Evolutionary conservation across 2,329 filamentous ascomycete genomes (phyloP).

Genomic region (Pseudogymnoascus sp.): DNA sequence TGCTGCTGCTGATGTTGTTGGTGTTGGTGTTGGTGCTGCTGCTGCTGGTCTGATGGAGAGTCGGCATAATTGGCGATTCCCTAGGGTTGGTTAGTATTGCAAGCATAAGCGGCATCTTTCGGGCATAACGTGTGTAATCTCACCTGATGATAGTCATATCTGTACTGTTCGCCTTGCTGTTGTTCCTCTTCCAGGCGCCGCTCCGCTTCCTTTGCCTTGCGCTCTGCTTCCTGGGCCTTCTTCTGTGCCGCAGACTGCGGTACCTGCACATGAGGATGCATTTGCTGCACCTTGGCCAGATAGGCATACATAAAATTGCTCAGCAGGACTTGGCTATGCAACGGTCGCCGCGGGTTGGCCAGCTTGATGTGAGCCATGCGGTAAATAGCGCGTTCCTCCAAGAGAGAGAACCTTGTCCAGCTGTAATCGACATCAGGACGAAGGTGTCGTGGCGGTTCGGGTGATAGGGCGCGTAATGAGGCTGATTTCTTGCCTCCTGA

Average conservation of each 20-base stretch:
- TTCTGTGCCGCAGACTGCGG: constrained; percentile 71
- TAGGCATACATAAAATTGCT: constrained; percentile 99
- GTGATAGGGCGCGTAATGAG: constrained; percentile 64
- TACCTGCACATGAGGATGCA: constrained; percentile 92
- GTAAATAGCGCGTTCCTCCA: constrained; percentile 95
- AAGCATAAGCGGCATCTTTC: neutral
- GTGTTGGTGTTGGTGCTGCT: neutral
- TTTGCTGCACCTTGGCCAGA: constrained; percentile 94
- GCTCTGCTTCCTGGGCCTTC: constrained; percentile 50
- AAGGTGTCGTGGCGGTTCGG: constrained; percentile 67
- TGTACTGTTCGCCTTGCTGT: constrained; percentile 27
- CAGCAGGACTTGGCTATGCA: constrained; percentile 89
- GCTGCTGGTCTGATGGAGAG: constrained; percentile 14
- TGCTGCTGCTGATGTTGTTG: constrained; percentile 10
- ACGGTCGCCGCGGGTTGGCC: constrained; percentile 84
- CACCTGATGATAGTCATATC: constrained; percentile 31
- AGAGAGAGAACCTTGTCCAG: constrained; percentile 89
- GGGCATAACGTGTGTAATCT: constrained; percentile 8
- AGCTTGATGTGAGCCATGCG: constrained; percentile 98
- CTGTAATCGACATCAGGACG: constrained; percentile 89
- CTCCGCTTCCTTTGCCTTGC: constrained; percentile 35
- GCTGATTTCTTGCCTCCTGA: constrained; percentile 64
- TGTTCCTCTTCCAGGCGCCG: constrained; percentile 25
- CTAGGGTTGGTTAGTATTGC: constrained; percentile 20
- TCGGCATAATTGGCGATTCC: constrained; percentile 30